Conservation (phyloP, 1,284 basidiomycete species). For the Inonotus hispidus region DNA sequence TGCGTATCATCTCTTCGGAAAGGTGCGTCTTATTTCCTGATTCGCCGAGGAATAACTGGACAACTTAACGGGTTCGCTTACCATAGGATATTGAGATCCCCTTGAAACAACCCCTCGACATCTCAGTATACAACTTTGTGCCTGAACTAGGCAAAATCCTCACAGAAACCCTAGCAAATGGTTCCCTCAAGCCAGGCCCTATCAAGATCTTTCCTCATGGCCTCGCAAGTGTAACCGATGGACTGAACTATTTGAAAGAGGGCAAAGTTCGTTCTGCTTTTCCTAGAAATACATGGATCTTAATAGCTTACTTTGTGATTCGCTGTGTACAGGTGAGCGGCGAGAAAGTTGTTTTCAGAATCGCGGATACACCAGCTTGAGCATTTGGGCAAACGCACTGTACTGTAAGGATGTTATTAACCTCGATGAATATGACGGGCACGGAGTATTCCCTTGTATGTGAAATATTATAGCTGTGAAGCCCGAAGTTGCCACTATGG, state of each 20-base stretch:
- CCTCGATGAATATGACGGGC: no score
- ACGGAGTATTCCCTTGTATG: not conserved
- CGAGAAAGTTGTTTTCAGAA: not conserved
- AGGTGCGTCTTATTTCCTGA: no score
- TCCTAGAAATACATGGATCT: no score
- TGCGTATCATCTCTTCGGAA: slow-evolving; percentile 21
- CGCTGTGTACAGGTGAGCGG: no score
- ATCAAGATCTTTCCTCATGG: slow-evolving; percentile 29
- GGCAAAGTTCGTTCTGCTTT: slow-evolving; percentile 26
- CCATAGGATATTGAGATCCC: slow-evolving; percentile 16
- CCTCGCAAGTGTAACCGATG: slow-evolving; percentile 26
- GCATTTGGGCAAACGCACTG: not conserved
- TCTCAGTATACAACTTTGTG: slow-evolving; percentile 24
- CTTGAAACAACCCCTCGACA: slow-evolving; percentile 19
- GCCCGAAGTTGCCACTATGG: no score
- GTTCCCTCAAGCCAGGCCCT: slow-evolving; percentile 27
- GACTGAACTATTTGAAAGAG: slow-evolving; percentile 24
- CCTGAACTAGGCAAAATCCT: slow-evolving; percentile 26
- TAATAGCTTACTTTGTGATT: no score
- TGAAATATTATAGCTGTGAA: not conserved
- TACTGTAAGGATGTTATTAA: no score
- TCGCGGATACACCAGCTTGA: not conserved
- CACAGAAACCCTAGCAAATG: slow-evolving; percentile 24
- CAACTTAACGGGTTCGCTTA: no score
- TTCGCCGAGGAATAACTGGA: no score